Evolutionary conservation across 2,329 filamentous ascomycete species (phyloP).

Genomic region (Thermochaetoides dissita): DNA sequence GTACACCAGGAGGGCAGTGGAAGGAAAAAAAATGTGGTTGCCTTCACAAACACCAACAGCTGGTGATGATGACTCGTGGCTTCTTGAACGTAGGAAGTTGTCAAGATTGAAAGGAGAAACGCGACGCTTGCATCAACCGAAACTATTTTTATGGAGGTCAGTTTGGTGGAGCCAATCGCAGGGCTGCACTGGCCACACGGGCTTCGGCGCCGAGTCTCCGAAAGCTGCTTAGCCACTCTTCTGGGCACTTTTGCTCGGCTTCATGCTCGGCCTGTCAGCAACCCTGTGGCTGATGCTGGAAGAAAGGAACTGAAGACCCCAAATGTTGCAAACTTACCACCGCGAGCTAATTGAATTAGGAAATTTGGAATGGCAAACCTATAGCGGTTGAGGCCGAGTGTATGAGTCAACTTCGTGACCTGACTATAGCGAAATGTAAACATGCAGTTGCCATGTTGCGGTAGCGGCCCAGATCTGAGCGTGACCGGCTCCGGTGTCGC

Average conservation of each 20-base stretch:
- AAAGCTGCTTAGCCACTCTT: no score
- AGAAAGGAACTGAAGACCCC: no score
- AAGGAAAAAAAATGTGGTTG: slow-evolving; percentile 8
- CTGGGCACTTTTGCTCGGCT: no score
- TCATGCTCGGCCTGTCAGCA: no score
- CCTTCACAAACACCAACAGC: not conserved
- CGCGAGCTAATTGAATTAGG: no score
- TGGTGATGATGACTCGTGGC: slow-evolving; percentile 17
- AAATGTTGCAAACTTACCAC: no score
- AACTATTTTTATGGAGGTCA: slow-evolving; percentile 12
- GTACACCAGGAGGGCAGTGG: not conserved
- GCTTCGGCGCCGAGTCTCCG: slow-evolving; percentile 1
- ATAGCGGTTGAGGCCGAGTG: no score
- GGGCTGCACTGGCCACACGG: slow-evolving; percentile 7
- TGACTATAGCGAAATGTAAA: no score
- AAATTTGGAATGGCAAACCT: no score
- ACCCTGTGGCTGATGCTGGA: no score
- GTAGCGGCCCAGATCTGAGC: not conserved
- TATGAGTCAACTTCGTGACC: no score
- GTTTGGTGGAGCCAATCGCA: slow-evolving; percentile 9
- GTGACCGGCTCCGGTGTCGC: slow-evolving; percentile 10
- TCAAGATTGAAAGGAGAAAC: slow-evolving; percentile 6
- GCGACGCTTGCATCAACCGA: slow-evolving; percentile 11
- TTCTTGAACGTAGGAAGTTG: slow-evolving; percentile 4
- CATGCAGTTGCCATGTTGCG: no score